Evolutionary conservation across 495 filamentous ascomycete genomes (phyloP).

Genomic region (Xylaria venustula): DNA sequence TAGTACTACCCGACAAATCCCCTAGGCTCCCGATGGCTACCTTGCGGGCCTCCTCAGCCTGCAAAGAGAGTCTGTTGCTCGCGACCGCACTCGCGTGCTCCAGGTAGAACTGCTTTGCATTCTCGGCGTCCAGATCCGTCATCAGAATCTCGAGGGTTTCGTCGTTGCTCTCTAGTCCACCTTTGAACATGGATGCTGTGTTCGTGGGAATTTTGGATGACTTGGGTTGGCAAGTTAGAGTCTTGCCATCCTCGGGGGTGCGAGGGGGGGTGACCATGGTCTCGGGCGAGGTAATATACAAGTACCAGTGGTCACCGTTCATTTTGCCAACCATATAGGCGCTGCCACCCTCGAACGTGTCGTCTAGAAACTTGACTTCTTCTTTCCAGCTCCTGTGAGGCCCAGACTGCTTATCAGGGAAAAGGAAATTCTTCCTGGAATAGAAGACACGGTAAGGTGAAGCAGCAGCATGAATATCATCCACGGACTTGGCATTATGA

Average conservation of each 20-base stretch:
- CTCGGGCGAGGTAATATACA: constrained; percentile 90
- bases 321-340: constrained; percentile 99
- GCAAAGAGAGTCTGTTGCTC: constrained; percentile 67
- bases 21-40: constrained; percentile 52
- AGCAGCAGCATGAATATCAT: constrained; percentile 67
- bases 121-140: constrained; percentile 92
- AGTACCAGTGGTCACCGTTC: constrained; percentile 99
- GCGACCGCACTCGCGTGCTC: constrained; percentile 89
- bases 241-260: constrained; percentile 57
- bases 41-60: constrained; percentile 56
- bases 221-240: constrained; percentile 31
- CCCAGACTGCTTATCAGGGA: constrained; percentile 89
- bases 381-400: constrained; percentile 97
- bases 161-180: constrained; percentile 55
- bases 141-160: constrained; percentile 98
- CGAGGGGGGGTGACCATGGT: constrained; percentile 79
- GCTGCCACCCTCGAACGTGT: constrained; percentile 85
- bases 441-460: constrained; percentile 97
- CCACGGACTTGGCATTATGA: constrained; percentile 44
- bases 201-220: constrained; percentile 58
- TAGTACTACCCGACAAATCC: constrained; percentile 42
- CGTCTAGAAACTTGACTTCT: constrained; percentile 88
- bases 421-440: constrained; percentile 97
- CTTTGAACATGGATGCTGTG: constrained; percentile 56
- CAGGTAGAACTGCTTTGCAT: constrained; percentile 95